Base-by-base conservation (phyloP, 306 rosid species). In the Crotalaria pallida region DNA sequence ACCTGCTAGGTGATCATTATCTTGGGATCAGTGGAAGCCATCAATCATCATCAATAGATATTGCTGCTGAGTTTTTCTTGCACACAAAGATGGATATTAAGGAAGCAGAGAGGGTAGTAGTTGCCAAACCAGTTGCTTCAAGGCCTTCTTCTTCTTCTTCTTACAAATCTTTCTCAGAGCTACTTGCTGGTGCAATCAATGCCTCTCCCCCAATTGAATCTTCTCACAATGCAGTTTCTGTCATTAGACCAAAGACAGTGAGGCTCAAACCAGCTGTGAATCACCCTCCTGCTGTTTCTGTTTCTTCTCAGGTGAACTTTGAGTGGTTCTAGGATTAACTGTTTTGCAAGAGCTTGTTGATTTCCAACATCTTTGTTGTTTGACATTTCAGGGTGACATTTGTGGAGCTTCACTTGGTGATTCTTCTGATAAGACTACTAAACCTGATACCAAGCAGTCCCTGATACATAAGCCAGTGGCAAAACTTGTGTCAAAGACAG, bases 71-170 rank as follows among this genome's bases (percentile, higher is more conserved):
- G 26, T 41, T 62, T 51, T 17, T 43, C 17, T 80, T 56, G 68
- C 60, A 47, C 59, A 45, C 43, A 31, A 65, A 70, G 78, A 91
- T 94, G 99, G 95, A 94, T 72, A 67, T 87, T 44, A 80, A 94
- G 57, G 99, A 88, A 77, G 79, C 74, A 57, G 95, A 84, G 72
- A 81, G 95, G 38, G 86, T 85, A 70, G 84, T 87, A 49, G 81
- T 94, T 44, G 87, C 97, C 1, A 91, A 91, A 69, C 99, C 99
- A 55, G 87, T 94, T 31, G 96, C 99, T 68, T 85, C 97, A 58
- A 91, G 91, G 86, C 99, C 99, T 7, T 63, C 63, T 68, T 88
- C 88, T 68, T 88, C 88, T 76, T 84, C 96, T n/a, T 71, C 79
- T 75, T 91, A 83, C 66, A 88, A 72, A 74, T 91, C 97, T 4